A percentile compares a stretch with the other conserved stretches of the same genome.
Evolutionary conservation across 2,329 filamentous ascomycete genomes (phyloP).

Genomic region (Fusarium lyarnte): DNA sequence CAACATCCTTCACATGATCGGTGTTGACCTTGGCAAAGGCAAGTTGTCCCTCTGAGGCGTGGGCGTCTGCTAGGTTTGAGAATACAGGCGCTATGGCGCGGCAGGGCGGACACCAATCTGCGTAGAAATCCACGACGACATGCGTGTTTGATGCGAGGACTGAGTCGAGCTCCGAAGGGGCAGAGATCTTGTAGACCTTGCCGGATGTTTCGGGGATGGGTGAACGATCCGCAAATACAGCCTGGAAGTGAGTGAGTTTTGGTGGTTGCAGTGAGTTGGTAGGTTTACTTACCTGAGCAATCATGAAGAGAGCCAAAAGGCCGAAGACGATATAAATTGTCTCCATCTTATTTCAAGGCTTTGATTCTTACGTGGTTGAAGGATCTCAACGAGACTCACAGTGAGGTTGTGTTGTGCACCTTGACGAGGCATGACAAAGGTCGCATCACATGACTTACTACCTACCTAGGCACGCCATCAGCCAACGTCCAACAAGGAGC

Average conservation of each 20-base stretch:
- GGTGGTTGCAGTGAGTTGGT: background rate
- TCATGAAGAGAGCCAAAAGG: conserved; percentile 26
- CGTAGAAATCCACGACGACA: conserved; percentile 85
- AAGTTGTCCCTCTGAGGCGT: conserved; percentile 57
- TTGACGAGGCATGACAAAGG: background rate
- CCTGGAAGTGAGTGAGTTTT: conserved; percentile 14
- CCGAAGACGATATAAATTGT: conserved; percentile 34
- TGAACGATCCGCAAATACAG: conserved; percentile 34
- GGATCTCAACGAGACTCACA: background rate
- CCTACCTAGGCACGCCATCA: background rate
- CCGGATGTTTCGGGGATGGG: conserved; percentile 54
- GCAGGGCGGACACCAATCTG: conserved; percentile 92
- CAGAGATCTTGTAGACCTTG: conserved; percentile 49
- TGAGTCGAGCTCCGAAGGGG: conserved; percentile 40
- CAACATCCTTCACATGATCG: conserved; percentile 78
- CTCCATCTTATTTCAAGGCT: conserved; percentile 17
- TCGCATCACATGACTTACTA: conserved; percentile 16
- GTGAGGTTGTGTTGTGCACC: background rate
- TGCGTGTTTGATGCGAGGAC: conserved; percentile 56
- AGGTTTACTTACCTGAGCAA: conserved; percentile 17
- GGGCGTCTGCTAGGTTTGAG: conserved; percentile 37
- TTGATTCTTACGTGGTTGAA: background rate
- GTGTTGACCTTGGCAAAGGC: conserved; percentile 91
- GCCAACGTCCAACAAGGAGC: background rate
- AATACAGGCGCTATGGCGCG: conserved; percentile 83